A percentile compares a stretch with the other conserved stretches of the same genome.
These are phyloP conservation scores for Penicillium brasilianum DNA, from an alignment of 2,329 filamentous ascomycete species.

Conservation along the genomic window DNA sequence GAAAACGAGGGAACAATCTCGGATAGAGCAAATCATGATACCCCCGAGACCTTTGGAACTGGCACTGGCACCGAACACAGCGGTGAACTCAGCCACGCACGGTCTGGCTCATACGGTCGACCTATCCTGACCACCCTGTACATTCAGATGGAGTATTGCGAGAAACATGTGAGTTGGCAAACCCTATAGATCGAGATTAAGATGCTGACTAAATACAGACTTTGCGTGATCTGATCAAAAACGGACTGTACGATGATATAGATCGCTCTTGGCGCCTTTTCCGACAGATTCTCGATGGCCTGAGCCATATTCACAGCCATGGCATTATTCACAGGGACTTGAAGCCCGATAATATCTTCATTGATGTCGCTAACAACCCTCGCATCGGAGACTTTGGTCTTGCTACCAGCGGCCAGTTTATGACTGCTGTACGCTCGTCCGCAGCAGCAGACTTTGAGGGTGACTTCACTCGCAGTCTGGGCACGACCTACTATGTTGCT, in stretches of 20 bases:
- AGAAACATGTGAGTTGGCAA: slow-evolving; percentile 69
- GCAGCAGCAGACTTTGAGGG: slow-evolving; percentile 43
- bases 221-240: slow-evolving; percentile 81
- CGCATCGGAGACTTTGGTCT: slow-evolving; percentile 97
- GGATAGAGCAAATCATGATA: slow-evolving; percentile 39
- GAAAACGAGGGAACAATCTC: slow-evolving; percentile 45
- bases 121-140: slow-evolving; percentile 78
- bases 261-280: slow-evolving; percentile 89
- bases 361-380: slow-evolving; percentile 85
- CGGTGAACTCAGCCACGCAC: slow-evolving; percentile 47
- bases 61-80: slow-evolving; percentile 32
- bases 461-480: slow-evolving; percentile 61
- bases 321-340: slow-evolving; percentile 95
- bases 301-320: slow-evolving; percentile 85
- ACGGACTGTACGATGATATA: slow-evolving; percentile 72
- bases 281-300: slow-evolving; percentile 85
- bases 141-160: slow-evolving; percentile 99
- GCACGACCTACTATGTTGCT: slow-evolving; percentile 88
- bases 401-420: slow-evolving; percentile 79
- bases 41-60: slow-evolving; percentile 29
- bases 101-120: slow-evolving; percentile 56
- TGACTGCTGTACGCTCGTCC: slow-evolving; percentile 46
- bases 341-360: slow-evolving; percentile 97
- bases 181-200: not conserved
- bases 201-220: slow-evolving; percentile 58